A percentile compares a stretch with the other conserved stretches of the same genome.
Evolutionary conservation across 140 eudicot species (phyloP).

Genomic region (Anethum foeniculum): DNA sequence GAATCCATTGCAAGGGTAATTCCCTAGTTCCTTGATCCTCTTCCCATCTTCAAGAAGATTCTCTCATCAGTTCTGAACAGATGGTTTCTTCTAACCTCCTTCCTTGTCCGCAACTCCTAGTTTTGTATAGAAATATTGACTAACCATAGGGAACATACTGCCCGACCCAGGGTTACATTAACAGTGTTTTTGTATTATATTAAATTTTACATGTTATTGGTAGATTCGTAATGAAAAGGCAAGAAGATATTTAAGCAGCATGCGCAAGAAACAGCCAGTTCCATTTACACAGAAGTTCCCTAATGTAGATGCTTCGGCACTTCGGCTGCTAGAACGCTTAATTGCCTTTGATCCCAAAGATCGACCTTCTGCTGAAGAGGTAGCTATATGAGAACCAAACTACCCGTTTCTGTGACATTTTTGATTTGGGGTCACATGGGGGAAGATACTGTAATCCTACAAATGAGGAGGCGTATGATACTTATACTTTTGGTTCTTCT

Average conservation of each 20-base stretch:
- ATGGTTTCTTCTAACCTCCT: not conserved
- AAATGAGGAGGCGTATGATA: not conserved
- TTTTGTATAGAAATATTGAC: not conserved
- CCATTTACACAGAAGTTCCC: conserved; percentile 74
- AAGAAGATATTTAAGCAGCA: conserved; percentile 72
- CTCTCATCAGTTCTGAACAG: not conserved
- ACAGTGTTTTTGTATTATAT: not conserved
- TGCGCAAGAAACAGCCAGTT: conserved; percentile 66
- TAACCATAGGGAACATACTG: not conserved
- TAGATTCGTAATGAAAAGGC: conserved; percentile 99
- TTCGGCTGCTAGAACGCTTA: conserved; percentile 63
- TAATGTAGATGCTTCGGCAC: conserved; percentile 67
- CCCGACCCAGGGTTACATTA: not conserved
- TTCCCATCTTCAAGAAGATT: not conserved
- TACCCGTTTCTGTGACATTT: not conserved
- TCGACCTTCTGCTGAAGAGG: conserved; percentile 92
- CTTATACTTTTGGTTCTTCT: not conserved
- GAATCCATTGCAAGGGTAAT: conserved; percentile 66
- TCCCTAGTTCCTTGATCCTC: not conserved
- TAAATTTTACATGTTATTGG: conserved; percentile 11
- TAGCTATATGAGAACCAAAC: conserved; percentile 10
- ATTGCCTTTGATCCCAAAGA: conserved; percentile 88
- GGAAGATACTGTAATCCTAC: not conserved
- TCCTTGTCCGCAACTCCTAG: not conserved
- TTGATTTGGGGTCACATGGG: not conserved